Percentiles rank a stretch among this genome's conserved stretches.
Evolutionary conservation across 768 basidiomycete genomes (phyloP).

Genomic region (Phanerodontia chrysosporium): DNA sequence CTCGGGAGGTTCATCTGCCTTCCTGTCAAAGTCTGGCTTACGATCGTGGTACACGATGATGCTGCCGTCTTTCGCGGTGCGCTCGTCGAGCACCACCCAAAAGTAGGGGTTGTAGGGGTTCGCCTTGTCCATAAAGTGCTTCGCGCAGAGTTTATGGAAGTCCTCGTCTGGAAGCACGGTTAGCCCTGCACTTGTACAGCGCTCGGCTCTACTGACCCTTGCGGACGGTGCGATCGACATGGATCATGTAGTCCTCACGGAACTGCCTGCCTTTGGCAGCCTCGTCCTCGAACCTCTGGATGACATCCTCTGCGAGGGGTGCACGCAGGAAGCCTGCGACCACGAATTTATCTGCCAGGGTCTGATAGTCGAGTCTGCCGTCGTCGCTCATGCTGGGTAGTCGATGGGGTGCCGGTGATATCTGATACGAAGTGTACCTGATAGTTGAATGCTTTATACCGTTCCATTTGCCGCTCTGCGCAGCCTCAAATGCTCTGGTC

Average conservation of each 20-base stretch:
- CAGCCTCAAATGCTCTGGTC: background rate
- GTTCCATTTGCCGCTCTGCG: too few species aligned
- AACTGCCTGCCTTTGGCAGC: background rate
- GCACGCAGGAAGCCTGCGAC: background rate
- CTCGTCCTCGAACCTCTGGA: background rate
- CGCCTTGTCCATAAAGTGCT: background rate
- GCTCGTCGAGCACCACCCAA: background rate
- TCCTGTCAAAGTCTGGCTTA: background rate
- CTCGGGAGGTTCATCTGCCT: background rate
- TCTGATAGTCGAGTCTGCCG: background rate
- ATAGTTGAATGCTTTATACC: too few species aligned
- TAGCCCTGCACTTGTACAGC: background rate
- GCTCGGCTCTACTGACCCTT: background rate
- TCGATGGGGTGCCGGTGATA: too few species aligned
- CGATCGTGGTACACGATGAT: background rate
- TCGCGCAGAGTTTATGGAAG: background rate
- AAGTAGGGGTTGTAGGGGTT: background rate
- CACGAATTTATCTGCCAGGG: background rate
- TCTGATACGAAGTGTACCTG: too few species aligned
- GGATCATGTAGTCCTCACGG: background rate
- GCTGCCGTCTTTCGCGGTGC: background rate
- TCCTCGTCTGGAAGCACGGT: background rate
- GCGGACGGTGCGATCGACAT: background rate
- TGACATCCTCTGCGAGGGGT: background rate
- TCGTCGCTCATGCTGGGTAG: background rate